Evolutionary conservation across 2,329 filamentous ascomycete species (phyloP).

Genomic region (Bipolaris bicolor): DNA sequence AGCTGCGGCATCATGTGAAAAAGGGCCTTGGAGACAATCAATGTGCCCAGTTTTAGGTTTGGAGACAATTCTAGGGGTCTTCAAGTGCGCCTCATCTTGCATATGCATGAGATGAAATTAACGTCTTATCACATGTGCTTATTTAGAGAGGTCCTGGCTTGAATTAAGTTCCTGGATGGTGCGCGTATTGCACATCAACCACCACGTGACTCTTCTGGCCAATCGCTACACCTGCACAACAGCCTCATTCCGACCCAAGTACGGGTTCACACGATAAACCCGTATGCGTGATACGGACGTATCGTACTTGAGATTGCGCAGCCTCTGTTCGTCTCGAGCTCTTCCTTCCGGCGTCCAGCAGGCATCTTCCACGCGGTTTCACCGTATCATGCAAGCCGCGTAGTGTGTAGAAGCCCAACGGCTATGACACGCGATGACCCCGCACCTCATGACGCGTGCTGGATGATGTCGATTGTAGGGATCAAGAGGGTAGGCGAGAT

Average conservation of each 20-base stretch:
- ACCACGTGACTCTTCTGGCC: not conserved
- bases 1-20: not conserved
- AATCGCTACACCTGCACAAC: constrained; percentile 11
- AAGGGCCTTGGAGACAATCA: not conserved
- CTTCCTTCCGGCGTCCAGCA: not conserved
- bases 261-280: not conserved
- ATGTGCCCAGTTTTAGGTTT: not conserved
- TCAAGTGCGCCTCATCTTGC: not conserved
- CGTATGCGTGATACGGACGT: not conserved
- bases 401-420: not conserved
- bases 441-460: not conserved
- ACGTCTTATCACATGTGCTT: not conserved
- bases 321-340: not conserved
- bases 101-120: not conserved
- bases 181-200: not conserved
- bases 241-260: constrained; percentile 2
- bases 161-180: not conserved
- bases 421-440: not conserved
- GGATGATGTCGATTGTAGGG: not conserved
- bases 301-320: constrained; percentile 3
- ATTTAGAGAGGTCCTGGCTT: not conserved
- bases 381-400: not conserved
- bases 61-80: not conserved
- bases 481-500: not conserved
- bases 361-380: not conserved